phyloP scores from a whole-genome alignment of 805 yeast species.

The Ogataea neopini region DNA sequence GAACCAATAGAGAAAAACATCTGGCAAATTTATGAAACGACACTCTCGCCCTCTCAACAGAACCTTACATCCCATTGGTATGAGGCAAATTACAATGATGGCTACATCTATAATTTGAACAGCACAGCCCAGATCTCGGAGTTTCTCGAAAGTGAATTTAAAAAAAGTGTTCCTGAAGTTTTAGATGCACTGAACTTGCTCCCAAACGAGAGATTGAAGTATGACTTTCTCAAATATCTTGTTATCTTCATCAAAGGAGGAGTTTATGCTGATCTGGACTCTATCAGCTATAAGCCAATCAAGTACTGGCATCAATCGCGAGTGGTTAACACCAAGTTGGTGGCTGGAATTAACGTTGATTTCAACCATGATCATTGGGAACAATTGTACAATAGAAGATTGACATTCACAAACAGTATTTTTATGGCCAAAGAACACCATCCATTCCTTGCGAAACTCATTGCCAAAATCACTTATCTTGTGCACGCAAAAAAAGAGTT shows the following conservation, averaged over 20 bases:
- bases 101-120: constrained; percentile 11
- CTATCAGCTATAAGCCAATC: constrained; percentile 47
- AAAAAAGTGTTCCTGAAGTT: constrained; percentile 47
- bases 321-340: constrained; percentile 23
- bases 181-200: constrained; percentile 48
- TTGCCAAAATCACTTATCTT: constrained; percentile 34
- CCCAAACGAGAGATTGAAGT: constrained; percentile 51
- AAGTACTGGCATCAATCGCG: constrained; percentile 30
- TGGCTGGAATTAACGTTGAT: constrained; percentile 34
- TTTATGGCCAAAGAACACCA: constrained; percentile 36
- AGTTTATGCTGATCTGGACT: constrained; percentile 56
- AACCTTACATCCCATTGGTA: constrained; percentile 17
- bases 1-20: constrained; percentile 18
- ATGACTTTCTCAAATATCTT: constrained; percentile 55
- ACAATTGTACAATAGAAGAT: constrained; percentile 34
- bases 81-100: constrained; percentile 12
- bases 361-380: constrained; percentile 36
- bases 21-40: constrained; percentile 17
- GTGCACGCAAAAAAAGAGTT: constrained; percentile 27
- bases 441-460: constrained; percentile 36
- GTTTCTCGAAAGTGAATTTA: constrained; percentile 6
- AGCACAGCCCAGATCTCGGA: constrained; percentile 7
- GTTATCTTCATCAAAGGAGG: constrained; percentile 55
- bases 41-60: not conserved
- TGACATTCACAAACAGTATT: constrained; percentile 30